Base-by-base conservation (phyloP, 2,329 filamentous ascomycete species). In the Ophiostoma tasmaniense region DNA sequence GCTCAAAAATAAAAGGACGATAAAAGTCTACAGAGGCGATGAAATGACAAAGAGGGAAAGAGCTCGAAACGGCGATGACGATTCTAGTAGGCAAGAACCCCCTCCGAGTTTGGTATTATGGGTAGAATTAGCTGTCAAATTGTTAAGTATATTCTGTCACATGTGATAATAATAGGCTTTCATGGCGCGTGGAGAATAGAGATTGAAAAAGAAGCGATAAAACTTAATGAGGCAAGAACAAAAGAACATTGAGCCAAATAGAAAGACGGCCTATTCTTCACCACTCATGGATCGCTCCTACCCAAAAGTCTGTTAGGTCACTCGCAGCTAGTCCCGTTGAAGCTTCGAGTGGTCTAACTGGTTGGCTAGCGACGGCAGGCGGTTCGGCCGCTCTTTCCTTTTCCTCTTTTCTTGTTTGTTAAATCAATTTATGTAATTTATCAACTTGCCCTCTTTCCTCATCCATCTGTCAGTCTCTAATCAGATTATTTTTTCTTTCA, bases 121-220 rank as follows among this genome's bases (percentile, higher is more conserved):
- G n/a, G 2, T n/a, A 55, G 22, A 52, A 45, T 17, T 20, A 42
- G 42, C 17, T 55, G 50, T 4, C n/a, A 25, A 14, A 13, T 39
- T 39, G 13, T 11, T 39, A 3, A 39, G 50, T 55, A 25, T 14
- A 22, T 28, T 11, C 35, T 59, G 66, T 70, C 68, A 70, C 68
- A 70, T 70, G 68, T 67, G 66, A 66, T 35, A 66, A 66, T 52
- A 65, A 67, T 65, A 67, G 68, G 68, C 68, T 67, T 59, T 61
- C 50, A 25, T 14, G 25, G 55, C 55, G 50, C 50, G 55, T 61
- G 55, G 55, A 61, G 55, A 28, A 30, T 61, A 14, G 20, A 7
- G 30, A 55, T 55, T 25, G 8, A 25, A 55, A 11, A 55, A 22
- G 13, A 25, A 55, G 20, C 42, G 42, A 10, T 45, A 45, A 45